Percentiles rank a stretch among this genome's conserved stretches.
phyloP scores from a whole-genome alignment of 2,329 filamentous ascomycete species.

The Massarina eburnea region DNA sequence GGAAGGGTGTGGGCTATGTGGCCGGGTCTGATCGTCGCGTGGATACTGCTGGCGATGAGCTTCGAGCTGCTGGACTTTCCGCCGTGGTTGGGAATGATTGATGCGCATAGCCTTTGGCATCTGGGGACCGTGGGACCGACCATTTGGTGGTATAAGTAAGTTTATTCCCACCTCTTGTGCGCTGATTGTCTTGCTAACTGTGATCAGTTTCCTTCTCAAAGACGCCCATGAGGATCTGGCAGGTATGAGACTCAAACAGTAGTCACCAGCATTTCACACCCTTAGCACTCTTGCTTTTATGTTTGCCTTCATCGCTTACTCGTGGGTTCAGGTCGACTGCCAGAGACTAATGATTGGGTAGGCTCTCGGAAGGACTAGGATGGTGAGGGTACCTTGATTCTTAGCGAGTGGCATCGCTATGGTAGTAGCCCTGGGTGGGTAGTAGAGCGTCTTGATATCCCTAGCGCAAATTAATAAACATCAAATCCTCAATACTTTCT shows the following conservation, averaged over 20 bases:
- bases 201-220: slow-evolving; percentile 75
- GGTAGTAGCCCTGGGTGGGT: no score
- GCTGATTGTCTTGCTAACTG: slow-evolving; percentile 11
- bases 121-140: slow-evolving; percentile 86
- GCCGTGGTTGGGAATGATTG: slow-evolving; percentile 76
- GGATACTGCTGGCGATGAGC: slow-evolving; percentile 92
- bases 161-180: slow-evolving; percentile 25
- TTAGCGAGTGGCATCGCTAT: no score
- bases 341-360: slow-evolving; percentile 20
- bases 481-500: no score
- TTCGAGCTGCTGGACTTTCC: slow-evolving; percentile 94
- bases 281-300: not conserved
- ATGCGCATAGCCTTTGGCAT: slow-evolving; percentile 97
- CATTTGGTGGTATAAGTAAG: slow-evolving; percentile 92
- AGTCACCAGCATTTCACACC: not conserved
- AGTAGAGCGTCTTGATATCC: no score
- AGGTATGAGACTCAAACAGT: slow-evolving; percentile 71
- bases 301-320: slow-evolving; percentile 21
- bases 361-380: slow-evolving; percentile 16
- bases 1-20: slow-evolving; percentile 79
- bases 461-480: no score
- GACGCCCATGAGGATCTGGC: slow-evolving; percentile 83
- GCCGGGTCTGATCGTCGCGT: slow-evolving; percentile 88
- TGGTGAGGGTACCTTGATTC: no score
- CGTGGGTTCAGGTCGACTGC: slow-evolving; percentile 22